A percentile compares a stretch with the other conserved stretches of the same genome.
phyloP scores from a whole-genome alignment of 768 basidiomycete species.

The Coprinopsis marcescibilis region DNA sequence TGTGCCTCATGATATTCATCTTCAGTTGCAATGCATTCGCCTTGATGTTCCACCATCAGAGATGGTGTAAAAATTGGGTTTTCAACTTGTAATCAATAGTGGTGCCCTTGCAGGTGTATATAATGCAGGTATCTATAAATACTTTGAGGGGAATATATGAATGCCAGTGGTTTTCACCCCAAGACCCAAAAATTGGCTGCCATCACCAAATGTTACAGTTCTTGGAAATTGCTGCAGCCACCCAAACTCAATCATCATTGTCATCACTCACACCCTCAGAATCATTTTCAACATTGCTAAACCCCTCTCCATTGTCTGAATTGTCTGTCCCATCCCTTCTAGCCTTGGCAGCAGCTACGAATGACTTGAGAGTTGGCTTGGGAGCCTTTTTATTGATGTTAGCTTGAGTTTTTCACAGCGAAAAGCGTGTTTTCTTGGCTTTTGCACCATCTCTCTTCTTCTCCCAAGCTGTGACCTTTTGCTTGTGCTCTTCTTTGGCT shows the following conservation, averaged over 20 bases:
- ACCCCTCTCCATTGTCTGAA: neutral
- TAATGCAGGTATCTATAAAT: neutral
- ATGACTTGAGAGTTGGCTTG: neutral
- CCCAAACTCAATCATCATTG: neutral
- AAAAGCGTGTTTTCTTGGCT: neutral
- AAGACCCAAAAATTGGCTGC: neutral
- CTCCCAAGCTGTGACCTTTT: neutral
- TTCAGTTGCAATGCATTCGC: no score
- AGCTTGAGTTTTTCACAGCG: neutral
- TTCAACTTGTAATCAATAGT: neutral
- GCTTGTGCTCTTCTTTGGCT: neutral
- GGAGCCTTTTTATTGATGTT: neutral
- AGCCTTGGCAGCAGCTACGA: slow-evolving; percentile 1
- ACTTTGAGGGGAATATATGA: neutral
- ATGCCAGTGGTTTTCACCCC: neutral
- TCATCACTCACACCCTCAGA: neutral
- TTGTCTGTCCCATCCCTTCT: neutral
- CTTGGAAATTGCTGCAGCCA: neutral
- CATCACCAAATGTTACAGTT: slow-evolving; percentile 3
- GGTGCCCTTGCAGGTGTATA: neutral
- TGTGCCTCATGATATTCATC: no score
- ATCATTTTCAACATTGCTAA: neutral
- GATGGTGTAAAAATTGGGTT: no score
- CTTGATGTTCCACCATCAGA: no score
- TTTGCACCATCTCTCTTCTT: neutral